Base-by-base conservation (phyloP, 768 basidiomycete species). In the Naganishia kalamii region DNA sequence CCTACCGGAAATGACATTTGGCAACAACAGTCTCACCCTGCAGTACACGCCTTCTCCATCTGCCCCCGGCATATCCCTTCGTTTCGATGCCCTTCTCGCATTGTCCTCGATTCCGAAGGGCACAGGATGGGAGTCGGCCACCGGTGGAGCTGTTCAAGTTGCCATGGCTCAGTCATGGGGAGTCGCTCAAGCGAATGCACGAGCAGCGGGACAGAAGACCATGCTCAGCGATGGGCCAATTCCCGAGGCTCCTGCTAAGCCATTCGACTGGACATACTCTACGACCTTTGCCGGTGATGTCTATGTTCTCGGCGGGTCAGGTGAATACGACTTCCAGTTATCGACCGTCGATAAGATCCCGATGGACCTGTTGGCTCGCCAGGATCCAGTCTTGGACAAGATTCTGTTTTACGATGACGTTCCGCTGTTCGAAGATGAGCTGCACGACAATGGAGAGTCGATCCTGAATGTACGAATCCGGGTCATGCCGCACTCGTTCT, bases 181-280 rank as follows among this genome's bases (percentile, higher is more conserved):
- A 50, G 43, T 30, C 13, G 46, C 46, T 8, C 62, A 63, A 29
- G 37, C 47, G 47, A 41, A 37, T 40, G 52, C 40, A 46, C 35
- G 46, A 11, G 51, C 48, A 7, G 47, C 60, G 1, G 44, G 47
- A 15, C 43, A 46, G 23, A 46, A 61, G 29, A 46, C 47, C 6
- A 61, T 69, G 48, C 68, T 77, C 0, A 67, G 69, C 19, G 72
- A 75, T 65, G 68, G 70, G 25, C 71, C 74, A 3, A 67, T 78
- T 33, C 74, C 78, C 52, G 74, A 71, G 48, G 74, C 72, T 46
- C 74, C 75, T 46, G 87, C 90, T 8, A 96, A 93, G 70, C 88
- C 87, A 0, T 97, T 90, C 77, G 96, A 99, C 74, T 98, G 96
- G 96, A 99, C 96, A 12, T 98, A 96, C 76, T 96, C 93, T 2